phyloP scores from a whole-genome alignment of 1,284 basidiomycete species.

The Gomphus bonarii region DNA sequence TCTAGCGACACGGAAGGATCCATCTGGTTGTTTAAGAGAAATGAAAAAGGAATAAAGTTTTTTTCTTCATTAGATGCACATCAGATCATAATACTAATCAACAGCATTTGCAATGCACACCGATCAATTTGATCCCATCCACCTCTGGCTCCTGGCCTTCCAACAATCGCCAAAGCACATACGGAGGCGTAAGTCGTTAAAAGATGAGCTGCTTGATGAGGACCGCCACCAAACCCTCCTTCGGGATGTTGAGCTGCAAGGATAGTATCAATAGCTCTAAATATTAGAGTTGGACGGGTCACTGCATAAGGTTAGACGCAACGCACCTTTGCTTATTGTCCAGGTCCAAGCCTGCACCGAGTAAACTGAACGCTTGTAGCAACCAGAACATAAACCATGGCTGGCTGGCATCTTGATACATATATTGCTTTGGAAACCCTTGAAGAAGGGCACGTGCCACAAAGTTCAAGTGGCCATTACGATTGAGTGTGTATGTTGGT shows the following conservation, averaged over 20 bases:
- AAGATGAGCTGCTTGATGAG: constrained; percentile 81
- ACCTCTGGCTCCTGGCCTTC: constrained; percentile 59
- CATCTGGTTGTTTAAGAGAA: constrained; percentile 88
- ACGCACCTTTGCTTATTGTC: constrained; percentile 61
- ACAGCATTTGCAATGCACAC: constrained; percentile 26
- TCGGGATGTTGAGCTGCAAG: constrained; percentile 68
- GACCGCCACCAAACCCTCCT: constrained; percentile 90
- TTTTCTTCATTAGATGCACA: constrained; percentile 28
- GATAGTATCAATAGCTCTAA: constrained; percentile 68
- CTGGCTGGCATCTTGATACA: constrained; percentile 83
- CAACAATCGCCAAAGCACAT: constrained; percentile 75
- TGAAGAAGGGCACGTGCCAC: constrained; percentile 59
- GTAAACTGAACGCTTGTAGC: constrained; percentile 65
- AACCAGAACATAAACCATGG: constrained; percentile 93
- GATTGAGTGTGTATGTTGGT: constrained; percentile 33
- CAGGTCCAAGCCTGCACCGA: constrained; percentile 73
- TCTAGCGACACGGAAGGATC: constrained; percentile 84
- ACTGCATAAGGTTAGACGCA: not conserved
- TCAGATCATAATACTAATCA: not conserved
- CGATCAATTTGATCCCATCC: constrained; percentile 82
- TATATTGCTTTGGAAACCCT: constrained; percentile 68
- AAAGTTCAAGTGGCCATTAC: constrained; percentile 56
- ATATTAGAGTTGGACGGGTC: not conserved
- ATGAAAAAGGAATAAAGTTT: constrained; percentile 86
- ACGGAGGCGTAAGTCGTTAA: constrained; percentile 88